Base-by-base conservation (phyloP, 176 grass and related monocot species). In the Pontederia crassipes region DNA sequence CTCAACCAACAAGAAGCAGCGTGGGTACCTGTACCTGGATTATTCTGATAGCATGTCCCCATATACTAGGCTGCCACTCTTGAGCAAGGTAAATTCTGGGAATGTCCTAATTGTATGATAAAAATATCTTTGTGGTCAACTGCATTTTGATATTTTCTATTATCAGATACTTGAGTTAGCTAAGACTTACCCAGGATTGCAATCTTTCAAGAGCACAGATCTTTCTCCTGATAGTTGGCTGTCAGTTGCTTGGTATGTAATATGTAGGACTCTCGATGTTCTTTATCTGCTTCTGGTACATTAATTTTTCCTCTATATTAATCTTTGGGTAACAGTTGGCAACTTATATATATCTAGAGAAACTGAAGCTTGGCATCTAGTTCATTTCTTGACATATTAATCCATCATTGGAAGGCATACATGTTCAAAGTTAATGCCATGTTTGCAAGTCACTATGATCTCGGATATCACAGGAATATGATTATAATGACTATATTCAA, bases 221-320 rank as follows among this genome's bases (percentile, higher is more conserved):
- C 87, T 98, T 71, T 85, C 93, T 0, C 79, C 88, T 29, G 79
- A 72, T 40, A 98, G 93, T 72, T 98, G 93, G 93, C 85, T 98
- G 88, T 83, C 93, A 16, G 88, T 98, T 58, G 79, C 88, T 52
- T 98, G 93, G 93, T 98, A 98, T 45, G 83, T 18, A 62, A 88
- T 98, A 98, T 45, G 83, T 18, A 62, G 55, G 32, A 73, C 53
- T 15, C 13, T 8, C 49, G 15, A 20, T 57, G 2, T 10, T 58
- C 50, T 47, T n/a, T n/a, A n/a, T n/a, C 32, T 6, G 12, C 3
- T 10, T 16, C 4, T 27, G 11, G 4, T 8, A 26, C 12, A 9
- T 20, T 11, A 65, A 49, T 50, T 7, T 11, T 17, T 9, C 46
- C 27, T 58, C 8, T 12, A 11, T 28, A 11, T 5, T 58, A 58